phyloP scores from a whole-genome alignment of 768 basidiomycete genomes.

The Suillus paluster region DNA sequence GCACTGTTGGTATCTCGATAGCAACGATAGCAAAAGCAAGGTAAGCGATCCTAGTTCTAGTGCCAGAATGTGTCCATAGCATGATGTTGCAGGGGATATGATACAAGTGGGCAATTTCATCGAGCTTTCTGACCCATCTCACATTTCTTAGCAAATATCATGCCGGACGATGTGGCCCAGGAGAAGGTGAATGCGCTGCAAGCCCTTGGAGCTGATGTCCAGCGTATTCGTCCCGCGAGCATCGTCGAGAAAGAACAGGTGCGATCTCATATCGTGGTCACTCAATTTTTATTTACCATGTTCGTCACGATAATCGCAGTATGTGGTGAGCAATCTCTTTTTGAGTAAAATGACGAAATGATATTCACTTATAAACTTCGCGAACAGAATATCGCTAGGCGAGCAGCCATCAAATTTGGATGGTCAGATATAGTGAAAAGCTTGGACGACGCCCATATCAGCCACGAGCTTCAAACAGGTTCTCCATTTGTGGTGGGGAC shows the following conservation, averaged over 20 bases:
- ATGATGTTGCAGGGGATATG: constrained; percentile 69
- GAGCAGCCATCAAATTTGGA: constrained; percentile 79
- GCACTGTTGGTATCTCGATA: constrained; percentile 96
- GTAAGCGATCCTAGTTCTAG: constrained; percentile 41
- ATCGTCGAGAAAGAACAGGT: constrained; percentile 98
- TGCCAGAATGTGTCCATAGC: neutral
- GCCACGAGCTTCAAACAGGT: constrained; percentile 44
- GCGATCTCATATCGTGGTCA: constrained; percentile 16
- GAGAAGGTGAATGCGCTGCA: constrained; percentile 89
- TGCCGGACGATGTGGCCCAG: constrained; percentile 87
- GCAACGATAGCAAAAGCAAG: constrained; percentile 90
- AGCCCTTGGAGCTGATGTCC: constrained; percentile 87
- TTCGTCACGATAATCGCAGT: constrained; percentile 40
- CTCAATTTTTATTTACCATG: constrained; percentile 10
- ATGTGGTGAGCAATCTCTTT: constrained; percentile 56
- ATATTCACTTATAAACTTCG: neutral
- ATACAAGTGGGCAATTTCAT: constrained; percentile 60
- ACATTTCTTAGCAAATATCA: constrained; percentile 70
- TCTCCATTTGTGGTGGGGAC: constrained; percentile 58
- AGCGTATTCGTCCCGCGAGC: constrained; percentile 89
- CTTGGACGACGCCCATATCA: constrained; percentile 21
- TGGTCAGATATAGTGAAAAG: constrained; percentile 32
- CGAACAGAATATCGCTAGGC: constrained; percentile 82
- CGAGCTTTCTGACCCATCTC: neutral
- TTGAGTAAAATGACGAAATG: neutral